phyloP scores from a whole-genome alignment of 352 stramenopile genomes.

The Pythium guiyangense region DNA sequence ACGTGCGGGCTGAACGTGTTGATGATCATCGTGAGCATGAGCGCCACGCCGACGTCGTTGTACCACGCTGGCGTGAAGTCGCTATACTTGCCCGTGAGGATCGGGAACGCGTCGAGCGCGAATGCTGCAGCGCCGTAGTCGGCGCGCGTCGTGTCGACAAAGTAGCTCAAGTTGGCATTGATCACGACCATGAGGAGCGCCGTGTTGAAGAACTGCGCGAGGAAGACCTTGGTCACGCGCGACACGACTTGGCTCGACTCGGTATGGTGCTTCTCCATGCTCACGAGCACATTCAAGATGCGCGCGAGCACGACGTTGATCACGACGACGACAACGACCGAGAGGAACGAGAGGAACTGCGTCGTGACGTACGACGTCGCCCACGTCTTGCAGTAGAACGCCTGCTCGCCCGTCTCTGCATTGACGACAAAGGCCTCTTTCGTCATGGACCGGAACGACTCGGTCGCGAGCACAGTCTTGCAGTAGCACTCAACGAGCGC shows the following conservation, averaged over 20 bases:
- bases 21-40: slow-evolving; percentile 84
- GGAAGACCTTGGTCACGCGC: slow-evolving; percentile 70
- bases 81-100: slow-evolving; percentile 70
- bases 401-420: slow-evolving; percentile 20
- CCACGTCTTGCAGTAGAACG: slow-evolving; percentile 66
- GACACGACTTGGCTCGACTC: slow-evolving; percentile 67
- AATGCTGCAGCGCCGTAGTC: slow-evolving; percentile 7
- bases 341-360: slow-evolving; percentile 53
- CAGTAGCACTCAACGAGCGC: slow-evolving; percentile 79
- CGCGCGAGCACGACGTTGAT: slow-evolving; percentile 65
- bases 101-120: slow-evolving; percentile 28
- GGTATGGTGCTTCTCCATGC: slow-evolving; percentile 77
- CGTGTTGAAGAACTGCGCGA: slow-evolving; percentile 82
- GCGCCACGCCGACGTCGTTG: slow-evolving; percentile 66
- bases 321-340: slow-evolving; percentile 65
- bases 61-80: slow-evolving; percentile 80
- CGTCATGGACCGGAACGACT: slow-evolving; percentile 62
- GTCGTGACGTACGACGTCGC: slow-evolving; percentile 65
- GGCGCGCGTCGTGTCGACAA: slow-evolving; percentile 24
- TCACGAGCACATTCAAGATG: slow-evolving; percentile 64
- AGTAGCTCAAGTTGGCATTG: slow-evolving; percentile 78
- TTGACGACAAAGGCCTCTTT: slow-evolving; percentile 47
- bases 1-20: slow-evolving; percentile 72
- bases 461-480: slow-evolving; percentile 41
- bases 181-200: slow-evolving; percentile 70